These are phyloP conservation scores for Colletotrichum cordylinicola DNA, from an alignment of 2,329 filamentous ascomycete genomes.

Conservation along the genomic window DNA sequence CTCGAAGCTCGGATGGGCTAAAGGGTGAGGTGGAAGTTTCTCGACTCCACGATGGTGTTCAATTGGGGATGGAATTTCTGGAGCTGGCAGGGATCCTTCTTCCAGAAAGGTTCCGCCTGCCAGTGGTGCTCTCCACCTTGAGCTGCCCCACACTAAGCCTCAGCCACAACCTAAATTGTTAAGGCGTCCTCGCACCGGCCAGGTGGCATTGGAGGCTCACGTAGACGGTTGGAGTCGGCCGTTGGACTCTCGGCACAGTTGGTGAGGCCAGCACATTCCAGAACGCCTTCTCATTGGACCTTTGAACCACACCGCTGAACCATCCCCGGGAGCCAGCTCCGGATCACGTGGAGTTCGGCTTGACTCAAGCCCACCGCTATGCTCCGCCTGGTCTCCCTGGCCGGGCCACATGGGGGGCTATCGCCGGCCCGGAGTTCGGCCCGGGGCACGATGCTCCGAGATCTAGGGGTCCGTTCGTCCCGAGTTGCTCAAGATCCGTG, in stretches of 20 bases:
- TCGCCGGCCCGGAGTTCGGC: background rate
- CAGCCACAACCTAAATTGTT: conserved; percentile 23
- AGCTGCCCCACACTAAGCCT: conserved; percentile 12
- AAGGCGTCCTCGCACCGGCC: background rate
- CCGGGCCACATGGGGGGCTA: background rate
- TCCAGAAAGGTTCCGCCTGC: conserved; percentile 17
- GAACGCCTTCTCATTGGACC: background rate
- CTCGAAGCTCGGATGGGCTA: conserved; percentile 31
- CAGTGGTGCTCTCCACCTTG: conserved; percentile 1
- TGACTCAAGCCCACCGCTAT: background rate
- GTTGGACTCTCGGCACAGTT: background rate
- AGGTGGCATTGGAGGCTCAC: background rate
- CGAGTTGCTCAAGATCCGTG: background rate
- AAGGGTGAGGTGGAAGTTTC: conserved; percentile 49
- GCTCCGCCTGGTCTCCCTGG: background rate
- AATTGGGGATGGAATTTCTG: conserved; percentile 23
- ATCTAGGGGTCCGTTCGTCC: background rate
- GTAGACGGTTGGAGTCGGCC: background rate
- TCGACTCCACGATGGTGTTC: conserved; percentile 34
- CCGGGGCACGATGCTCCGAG: background rate
- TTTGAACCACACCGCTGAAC: background rate
- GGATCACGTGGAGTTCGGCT: background rate
- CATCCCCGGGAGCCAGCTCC: background rate
- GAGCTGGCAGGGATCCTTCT: conserved; percentile 10
- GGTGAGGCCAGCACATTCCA: background rate